Evolutionary conservation across 179 eudicot species (phyloP), one percentile per base, ranked within the genome.

Genomic region (Beta corolliflora): DNA sequence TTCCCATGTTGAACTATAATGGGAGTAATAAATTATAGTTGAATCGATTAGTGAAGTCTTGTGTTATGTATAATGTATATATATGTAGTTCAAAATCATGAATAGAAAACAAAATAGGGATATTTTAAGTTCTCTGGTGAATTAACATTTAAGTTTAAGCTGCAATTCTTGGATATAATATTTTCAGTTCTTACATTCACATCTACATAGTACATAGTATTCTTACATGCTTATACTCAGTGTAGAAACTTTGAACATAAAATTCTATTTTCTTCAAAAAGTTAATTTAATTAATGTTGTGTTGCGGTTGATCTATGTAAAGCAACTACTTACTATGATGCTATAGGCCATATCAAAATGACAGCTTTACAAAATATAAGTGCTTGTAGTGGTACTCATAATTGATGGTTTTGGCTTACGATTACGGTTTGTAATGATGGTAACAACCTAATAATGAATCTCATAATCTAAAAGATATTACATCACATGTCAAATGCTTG

Each of bases 91-190:
- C 1, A 25, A 25, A 25, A 25, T 25, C 29, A 25, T 25, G 29
- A 25, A 25, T 25, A 25, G 29, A 25, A 25, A 25, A 25, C 29
- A 25, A 25, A 25, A 25, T 0, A 25, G 29, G 29, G 29, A 25
- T 25, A 25, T 25, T 25, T 25, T 1, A 25, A 25, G 29, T 72
- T 15, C 44, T n/a, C 70, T 15, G 29, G 44, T 55, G 75, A 54
- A 3, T 8, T 44, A 69, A 13, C 7, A 1, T 41, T n/a, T 4
- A 53, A 21, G 29, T 11, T 44, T 56, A 12, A 53, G 63, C 65
- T 64, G 50, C 78, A 29, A 61, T 23, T 73, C 64, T 19, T 74
- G 21, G 64, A 36, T 44, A 76, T n/a, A 76, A 0, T 60, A 71
- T 46, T 48, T 48, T 19, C 25, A 7, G 13, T 29, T 67, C 21